Conservation (phyloP, 2,329 filamentous ascomycete species). For the Ophiostoma sp. region DNA sequence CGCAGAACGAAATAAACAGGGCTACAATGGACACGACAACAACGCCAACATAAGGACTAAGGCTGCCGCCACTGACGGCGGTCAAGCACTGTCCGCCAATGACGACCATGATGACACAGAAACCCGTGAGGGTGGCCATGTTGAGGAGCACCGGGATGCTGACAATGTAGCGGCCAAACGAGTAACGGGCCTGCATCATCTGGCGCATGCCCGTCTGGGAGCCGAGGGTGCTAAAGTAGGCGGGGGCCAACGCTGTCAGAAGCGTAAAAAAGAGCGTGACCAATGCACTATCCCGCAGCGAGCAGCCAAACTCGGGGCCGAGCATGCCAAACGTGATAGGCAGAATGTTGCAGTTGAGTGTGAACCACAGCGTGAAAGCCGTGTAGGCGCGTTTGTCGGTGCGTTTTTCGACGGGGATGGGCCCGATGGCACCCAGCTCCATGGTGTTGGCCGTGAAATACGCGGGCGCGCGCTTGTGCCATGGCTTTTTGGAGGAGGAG, state of each 20-base stretch:
- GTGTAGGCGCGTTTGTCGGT: constrained; percentile 45
- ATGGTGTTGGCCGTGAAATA: constrained; percentile 30
- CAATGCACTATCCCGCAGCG: constrained; percentile 56
- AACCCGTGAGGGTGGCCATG: constrained; percentile 62
- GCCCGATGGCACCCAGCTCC: constrained; percentile 47
- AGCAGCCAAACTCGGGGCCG: constrained; percentile 55
- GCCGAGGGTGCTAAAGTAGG: constrained; percentile 58
- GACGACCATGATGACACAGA: constrained; percentile 62
- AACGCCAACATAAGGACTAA: constrained; percentile 59
- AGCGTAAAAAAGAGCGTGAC: constrained; percentile 65
- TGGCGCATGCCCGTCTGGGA: constrained; percentile 65
- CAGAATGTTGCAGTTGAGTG: constrained; percentile 51
- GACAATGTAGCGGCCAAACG: constrained; percentile 60
- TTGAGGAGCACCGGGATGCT: constrained; percentile 63
- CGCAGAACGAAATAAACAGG: constrained; percentile 31
- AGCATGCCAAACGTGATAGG: constrained; percentile 64
- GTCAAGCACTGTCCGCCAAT: constrained; percentile 61
- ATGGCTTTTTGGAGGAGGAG: neutral
- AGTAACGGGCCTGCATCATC: constrained; percentile 65
- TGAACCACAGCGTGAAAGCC: constrained; percentile 52
- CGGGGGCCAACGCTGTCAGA: constrained; percentile 54
- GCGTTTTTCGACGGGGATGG: constrained; percentile 45
- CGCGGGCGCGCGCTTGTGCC: neutral
- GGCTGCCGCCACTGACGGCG: constrained; percentile 49
- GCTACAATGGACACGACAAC: constrained; percentile 47